phyloP scores from a whole-genome alignment of 352 stramenopile species.

The Globisporangium nodosum region DNA sequence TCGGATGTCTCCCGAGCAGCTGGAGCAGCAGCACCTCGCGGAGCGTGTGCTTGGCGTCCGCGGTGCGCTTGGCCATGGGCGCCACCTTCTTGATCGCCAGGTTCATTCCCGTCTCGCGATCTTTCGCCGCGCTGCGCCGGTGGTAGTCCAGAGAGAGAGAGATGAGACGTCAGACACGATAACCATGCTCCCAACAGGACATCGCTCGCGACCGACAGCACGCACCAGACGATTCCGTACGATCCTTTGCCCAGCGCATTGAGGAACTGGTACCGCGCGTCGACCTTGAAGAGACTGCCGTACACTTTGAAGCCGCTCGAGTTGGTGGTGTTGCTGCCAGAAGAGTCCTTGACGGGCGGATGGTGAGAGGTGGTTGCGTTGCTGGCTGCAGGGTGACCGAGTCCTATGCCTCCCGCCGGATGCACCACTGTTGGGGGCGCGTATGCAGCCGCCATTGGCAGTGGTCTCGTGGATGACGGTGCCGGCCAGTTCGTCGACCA shows the following conservation, averaged over 20 bases:
- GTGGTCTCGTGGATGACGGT: too few relatives aligned
- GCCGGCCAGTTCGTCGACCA: too few relatives aligned
- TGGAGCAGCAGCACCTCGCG: slow-evolving; percentile 87
- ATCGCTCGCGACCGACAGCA: background rate
- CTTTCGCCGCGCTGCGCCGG: slow-evolving; percentile 53
- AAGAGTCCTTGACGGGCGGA: background rate
- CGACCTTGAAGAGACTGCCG: slow-evolving; percentile 75
- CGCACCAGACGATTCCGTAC: slow-evolving; percentile 88
- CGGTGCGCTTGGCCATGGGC: slow-evolving; percentile 78
- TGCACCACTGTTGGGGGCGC: background rate
- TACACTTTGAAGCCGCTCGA: slow-evolving; percentile 67
- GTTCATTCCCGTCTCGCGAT: slow-evolving; percentile 61
- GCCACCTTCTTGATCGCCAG: slow-evolving; percentile 91
- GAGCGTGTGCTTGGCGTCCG: slow-evolving; percentile 85
- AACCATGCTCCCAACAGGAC: background rate
- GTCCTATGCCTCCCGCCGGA: background rate
- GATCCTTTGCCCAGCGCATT: slow-evolving; percentile 88
- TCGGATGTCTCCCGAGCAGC: slow-evolving; percentile 83
- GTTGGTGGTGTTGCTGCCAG: slow-evolving; percentile 1
- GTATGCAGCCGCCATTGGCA: background rate
- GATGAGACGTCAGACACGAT: background rate
- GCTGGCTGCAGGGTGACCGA: background rate
- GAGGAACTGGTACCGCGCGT: slow-evolving; percentile 81
- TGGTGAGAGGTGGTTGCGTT: background rate
- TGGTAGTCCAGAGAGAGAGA: background rate